Base-by-base conservation (phyloP, 805 yeast species). In the Candida montana region DNA sequence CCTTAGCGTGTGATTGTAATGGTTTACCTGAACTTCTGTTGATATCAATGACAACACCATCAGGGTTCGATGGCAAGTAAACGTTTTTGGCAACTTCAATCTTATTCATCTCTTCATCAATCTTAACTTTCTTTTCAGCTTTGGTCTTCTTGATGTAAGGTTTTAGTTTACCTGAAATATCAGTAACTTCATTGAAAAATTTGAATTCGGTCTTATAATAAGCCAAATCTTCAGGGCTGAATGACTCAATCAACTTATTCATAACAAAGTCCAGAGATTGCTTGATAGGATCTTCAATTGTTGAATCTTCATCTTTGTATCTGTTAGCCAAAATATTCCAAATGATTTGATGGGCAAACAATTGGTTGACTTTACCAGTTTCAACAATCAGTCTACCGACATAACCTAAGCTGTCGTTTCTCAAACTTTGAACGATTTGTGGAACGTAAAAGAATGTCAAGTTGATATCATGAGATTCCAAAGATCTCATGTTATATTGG, bases 261-360 rank as follows among this genome's bases (percentile, higher is more conserved):
- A 83, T 79, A 26, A 91, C 85, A 33, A 68, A 69, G 58, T 91
- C 97, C 49, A 93, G 69, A 2, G 71, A 71, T 1, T 97, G 96
- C 61, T 91, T 91, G 55, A 91, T 68, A 1, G 75, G 69, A 63
- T 90, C 96, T 4, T 95, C 93, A 7, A 75, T 71, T 0, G 78
- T 69, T 0, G 88, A 81, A 9, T 91, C 96, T 53, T 91, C 98
- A 58, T 86, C 97, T 52, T 82, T 83, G 63, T 76, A 93, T 47
- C 89, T 78, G 58, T 95, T 93, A 1, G 99, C 98, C 55, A 83
- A 64, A 85, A 93, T 88, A 57, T 93, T 93, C 99, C 99, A 93
- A 41, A 93, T 88, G 50, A 93, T 90, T 63, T 93, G 99, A 62
- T 93, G 99, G 0, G 98, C 90, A 70, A 93, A 93, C 47, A 91